Base-by-base conservation (phyloP, 2,329 filamentous ascomycete species). In the Dothiorella sarmentorum region DNA sequence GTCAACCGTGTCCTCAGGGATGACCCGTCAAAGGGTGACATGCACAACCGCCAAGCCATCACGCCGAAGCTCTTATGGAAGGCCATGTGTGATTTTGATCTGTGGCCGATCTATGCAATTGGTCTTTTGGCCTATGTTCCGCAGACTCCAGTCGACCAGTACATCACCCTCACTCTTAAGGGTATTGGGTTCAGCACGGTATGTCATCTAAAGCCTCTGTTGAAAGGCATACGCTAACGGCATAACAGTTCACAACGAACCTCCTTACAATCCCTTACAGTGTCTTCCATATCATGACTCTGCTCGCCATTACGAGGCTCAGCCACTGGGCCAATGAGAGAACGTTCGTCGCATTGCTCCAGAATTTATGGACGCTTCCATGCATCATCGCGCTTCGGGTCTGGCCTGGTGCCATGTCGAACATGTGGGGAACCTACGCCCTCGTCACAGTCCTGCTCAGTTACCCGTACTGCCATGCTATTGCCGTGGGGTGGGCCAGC, bases 1-100 rank as follows among this genome's bases (percentile, higher is more conserved):
- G 82, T 87, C 24, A 87, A 86, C 63, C 75, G 84, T 1, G 73
- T 83, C 9, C 73, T 85, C 1, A 80, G 85, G 1, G 85, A 87
- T 43, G 85, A 86, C 61, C 82, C 82, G 0, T 67, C 63, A 56
- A 71, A 71, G 40, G 81, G 80, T 57, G 77, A 78, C 53, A 85
- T 86, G 81, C 81, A 71, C 61, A 71, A 71, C 60, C 63, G 68
- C 10, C 61, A 69, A 47, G 66, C 66, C 20, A 65, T 71, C 6
- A 63, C 62, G 5, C 61, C 61, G 1, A 51, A 42, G 0, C 61
- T 60, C 0, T 60, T 71, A 0, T 66, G 63, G 62, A 67, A 68
- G 45, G 63, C 63, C n/a, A 44, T 64, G 2, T 61, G 58, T 7
- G 69, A 71, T 52, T 71, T 63, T 62, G 68, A 71, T 27, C 64